Evolutionary conservation across 2,329 filamentous ascomycete genomes (phyloP).

Genomic region (Aaosphaeria pasadenensis): DNA sequence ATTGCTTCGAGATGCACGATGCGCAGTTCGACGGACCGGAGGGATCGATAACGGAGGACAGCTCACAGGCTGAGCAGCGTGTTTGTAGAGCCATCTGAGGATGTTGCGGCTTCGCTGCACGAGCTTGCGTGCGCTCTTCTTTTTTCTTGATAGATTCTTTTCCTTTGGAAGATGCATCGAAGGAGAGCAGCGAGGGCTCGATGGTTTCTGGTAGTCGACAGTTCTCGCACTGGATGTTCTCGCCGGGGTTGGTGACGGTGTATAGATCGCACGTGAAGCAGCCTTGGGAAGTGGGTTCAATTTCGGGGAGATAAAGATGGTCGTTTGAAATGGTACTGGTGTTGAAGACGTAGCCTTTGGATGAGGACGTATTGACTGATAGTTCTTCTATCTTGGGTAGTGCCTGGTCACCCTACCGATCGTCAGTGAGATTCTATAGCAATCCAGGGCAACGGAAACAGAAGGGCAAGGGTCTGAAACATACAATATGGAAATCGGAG

Average conservation of each 20-base stretch:
- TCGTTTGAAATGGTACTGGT: conserved; percentile 8
- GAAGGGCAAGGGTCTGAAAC: not conserved
- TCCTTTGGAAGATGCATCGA: not conserved
- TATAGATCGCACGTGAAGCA: conserved; percentile 20
- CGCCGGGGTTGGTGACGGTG: conserved; percentile 18
- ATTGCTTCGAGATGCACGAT: conserved; percentile 7
- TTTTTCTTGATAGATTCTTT: not conserved
- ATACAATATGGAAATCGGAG: not conserved
- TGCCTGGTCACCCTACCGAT: not conserved
- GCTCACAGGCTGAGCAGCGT: conserved; percentile 23
- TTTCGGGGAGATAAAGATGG: conserved; percentile 8
- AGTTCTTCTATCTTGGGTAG: not conserved
- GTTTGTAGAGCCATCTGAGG: not conserved
- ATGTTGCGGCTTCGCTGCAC: not conserved
- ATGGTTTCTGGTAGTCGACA: conserved; percentile 11
- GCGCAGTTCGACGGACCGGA: conserved; percentile 8
- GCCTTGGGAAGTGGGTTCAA: conserved; percentile 1
- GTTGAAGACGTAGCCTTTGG: conserved; percentile 14
- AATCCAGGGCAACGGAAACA: not conserved
- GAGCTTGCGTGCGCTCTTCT: no score
- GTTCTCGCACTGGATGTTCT: conserved; percentile 17
- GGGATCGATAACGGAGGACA: conserved; percentile 14
- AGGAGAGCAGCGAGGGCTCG: not conserved
- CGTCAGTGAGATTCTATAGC: not conserved
- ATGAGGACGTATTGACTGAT: no score